Conservation (phyloP, 2,329 filamentous ascomycete species). For the Lecanicillium sp. region DNA sequence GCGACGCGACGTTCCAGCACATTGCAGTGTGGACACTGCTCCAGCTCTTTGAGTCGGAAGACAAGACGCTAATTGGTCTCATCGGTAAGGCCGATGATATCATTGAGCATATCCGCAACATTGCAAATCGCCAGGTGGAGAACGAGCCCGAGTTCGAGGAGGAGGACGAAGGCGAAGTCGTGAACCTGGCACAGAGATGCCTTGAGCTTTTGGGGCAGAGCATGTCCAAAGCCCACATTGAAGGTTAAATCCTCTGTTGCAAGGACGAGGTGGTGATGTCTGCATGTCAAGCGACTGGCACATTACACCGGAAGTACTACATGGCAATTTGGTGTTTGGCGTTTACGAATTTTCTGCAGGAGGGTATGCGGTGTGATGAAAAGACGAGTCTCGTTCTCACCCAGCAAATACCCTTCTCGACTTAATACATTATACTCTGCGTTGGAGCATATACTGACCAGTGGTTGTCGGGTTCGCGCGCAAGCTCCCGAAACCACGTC, state of each 20-base stretch:
- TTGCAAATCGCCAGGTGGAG: constrained; percentile 83
- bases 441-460: too few species aligned
- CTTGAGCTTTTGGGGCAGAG: constrained; percentile 76
- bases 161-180: constrained; percentile 87
- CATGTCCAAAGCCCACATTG: constrained; percentile 72
- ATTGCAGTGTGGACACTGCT: constrained; percentile 98
- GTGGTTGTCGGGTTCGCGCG: too few species aligned
- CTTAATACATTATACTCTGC: too few species aligned
- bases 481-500: too few species aligned
- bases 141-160: constrained; percentile 81
- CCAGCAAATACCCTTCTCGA: too few species aligned
- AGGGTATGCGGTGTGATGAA: too few species aligned
- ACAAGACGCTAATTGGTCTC: constrained; percentile 76
- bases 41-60: constrained; percentile 91
- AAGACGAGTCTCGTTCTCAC: too few species aligned
- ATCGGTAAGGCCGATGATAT: constrained; percentile 89
- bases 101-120: constrained; percentile 83
- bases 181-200: constrained; percentile 82
- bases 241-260: constrained; percentile 46
- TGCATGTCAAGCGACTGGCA: not conserved
- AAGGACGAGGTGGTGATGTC: constrained; percentile 5
- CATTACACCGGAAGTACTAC: too few species aligned
- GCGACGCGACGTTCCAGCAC: constrained; percentile 96
- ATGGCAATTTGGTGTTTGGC: too few species aligned
- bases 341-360: too few species aligned